Evolutionary conservation across 2,329 filamentous ascomycete genomes (phyloP).

Genomic region (Monosporascus cannonballus): DNA sequence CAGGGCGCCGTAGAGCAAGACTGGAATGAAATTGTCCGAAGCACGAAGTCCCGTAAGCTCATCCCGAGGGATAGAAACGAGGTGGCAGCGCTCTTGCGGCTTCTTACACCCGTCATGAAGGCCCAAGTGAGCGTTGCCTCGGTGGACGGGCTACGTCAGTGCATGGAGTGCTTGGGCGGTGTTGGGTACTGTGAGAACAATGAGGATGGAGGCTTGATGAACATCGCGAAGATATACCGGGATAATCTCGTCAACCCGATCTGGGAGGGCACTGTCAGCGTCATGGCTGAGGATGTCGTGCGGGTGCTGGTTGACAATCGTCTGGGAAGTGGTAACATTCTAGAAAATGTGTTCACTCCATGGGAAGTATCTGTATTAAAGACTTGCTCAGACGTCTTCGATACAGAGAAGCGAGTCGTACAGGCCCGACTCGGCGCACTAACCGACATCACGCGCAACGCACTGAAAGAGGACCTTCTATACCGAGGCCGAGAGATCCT

Average conservation of each 20-base stretch:
- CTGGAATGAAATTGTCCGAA: conserved; percentile 8
- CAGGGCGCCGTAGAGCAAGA: conserved; percentile 28
- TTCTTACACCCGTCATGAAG: conserved; percentile 56
- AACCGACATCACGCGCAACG: not conserved
- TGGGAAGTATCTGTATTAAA: conserved; percentile 1
- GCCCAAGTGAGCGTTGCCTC: conserved; percentile 26
- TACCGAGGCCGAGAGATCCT: not conserved
- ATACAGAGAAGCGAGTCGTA: not conserved
- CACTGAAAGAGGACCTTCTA: not conserved
- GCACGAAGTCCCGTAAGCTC: conserved; percentile 4
- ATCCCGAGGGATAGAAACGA: conserved; percentile 1
- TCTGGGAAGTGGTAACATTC: conserved; percentile 3
- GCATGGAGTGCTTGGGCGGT: conserved; percentile 19
- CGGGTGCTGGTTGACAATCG: conserved; percentile 6
- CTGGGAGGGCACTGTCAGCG: conserved; percentile 17
- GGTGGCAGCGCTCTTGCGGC: conserved; percentile 38
- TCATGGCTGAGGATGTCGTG: conserved; percentile 7
- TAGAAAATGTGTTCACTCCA: conserved; percentile 3
- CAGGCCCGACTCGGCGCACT: not conserved
- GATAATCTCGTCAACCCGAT: conserved; percentile 32
- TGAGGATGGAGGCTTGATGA: conserved; percentile 42
- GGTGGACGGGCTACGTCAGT: conserved; percentile 10
- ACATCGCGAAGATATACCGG: conserved; percentile 47
- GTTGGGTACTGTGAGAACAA: conserved; percentile 32
- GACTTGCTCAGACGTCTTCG: not conserved